Base-by-base conservation (phyloP, 2,329 filamentous ascomycete species). In the Fusarium sp. region DNA sequence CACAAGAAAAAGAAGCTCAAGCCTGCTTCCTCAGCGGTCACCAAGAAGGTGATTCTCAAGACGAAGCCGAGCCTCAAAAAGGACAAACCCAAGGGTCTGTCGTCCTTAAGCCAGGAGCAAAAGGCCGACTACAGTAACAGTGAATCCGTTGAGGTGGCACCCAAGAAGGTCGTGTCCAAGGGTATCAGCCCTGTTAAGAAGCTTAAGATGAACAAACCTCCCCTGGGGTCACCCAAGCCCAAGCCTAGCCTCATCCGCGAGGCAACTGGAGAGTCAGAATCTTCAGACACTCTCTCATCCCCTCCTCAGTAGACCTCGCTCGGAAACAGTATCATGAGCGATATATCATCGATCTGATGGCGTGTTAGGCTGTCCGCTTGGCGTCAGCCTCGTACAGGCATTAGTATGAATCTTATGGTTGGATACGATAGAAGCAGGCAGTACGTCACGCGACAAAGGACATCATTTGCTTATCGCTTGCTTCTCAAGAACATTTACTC, bases 1-100 rank as follows among this genome's bases (percentile, higher is more conserved):
- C 85, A 76, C 81, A 89, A 89, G 83, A 90, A 90, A 84, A 90
- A 90, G 85, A 89, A 87, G 81, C 76, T 87, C 66, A 90, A 90
- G 81, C 79, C 85, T 28, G 62, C 59, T 18, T 54, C 68, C 30
- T 64, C 76, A 68, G 77, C 76, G 68, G 77, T 81, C 52, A 84
- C 86, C 47, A 89, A 89, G 80, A 89, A 89, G 80, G 83, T 89
- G 65, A 84, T 89, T 38, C 80, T 90, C 51, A 90, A 90, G 82
- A 85, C 85, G 32, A 88, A 88, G 77, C 81, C 80, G 6, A 79
- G 77, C 13, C 78, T 82, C 15, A 90, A 89, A 79, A 89, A 89
- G 81, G 87, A 90, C 24, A 89, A 88, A 79, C 81, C 85, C 62
- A 89, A 89, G 81, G 76, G 80, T n/a, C 81, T 81, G 67, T 89